Base-by-base conservation (phyloP, 1,139 yeast genomes). In the Candida sp. region DNA sequence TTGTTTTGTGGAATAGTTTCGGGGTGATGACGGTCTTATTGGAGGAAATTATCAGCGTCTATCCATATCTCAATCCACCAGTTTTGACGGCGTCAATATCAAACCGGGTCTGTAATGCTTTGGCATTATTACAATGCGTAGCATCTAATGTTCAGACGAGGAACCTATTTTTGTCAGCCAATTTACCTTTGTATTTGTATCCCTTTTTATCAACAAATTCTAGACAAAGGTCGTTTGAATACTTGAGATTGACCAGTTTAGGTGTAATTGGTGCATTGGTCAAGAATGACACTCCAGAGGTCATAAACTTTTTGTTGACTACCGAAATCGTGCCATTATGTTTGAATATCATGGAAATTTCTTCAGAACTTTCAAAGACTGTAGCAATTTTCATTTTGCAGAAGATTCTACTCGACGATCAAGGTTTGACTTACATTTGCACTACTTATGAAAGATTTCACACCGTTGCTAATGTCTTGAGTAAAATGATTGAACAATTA, bases 241-340 rank as follows among this genome's bases (percentile, higher is more conserved):
- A 93, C 62, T 75, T 93, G 55, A 76, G 99, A 51, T 75, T 93
- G 49, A 93, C 99, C 1, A 87, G 96, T 45, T 77, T 93, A 48
- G 99, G 99, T 33, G 98, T 93, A 4, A 88, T 93, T 61, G 99
- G 99, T 15, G 99, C 99, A 0, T 71, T 93, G 47, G 99, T 93
- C 25, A 93, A 93, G 57, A 91, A 91, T 62, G 99, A 93, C 60
- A 87, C 96, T 3, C 90, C 96, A 9, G 97, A 93, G 55, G 99
- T 93, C 41, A 91, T 93, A 49, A 86, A 87, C 49, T 93, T 93
- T 59, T 70, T 93, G 56, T 73, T 93, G 39, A 84, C 97, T 9
- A 91, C 99, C 0, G 99, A 93, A 61, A 93, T 93, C 52, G 95
- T 93, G 34, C 99, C 99, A 5, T 70, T 93, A 47, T 93, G 99